These are phyloP conservation scores for Luffa acutangula DNA, from an alignment of 306 rosid species.

Conservation along the genomic window DNA sequence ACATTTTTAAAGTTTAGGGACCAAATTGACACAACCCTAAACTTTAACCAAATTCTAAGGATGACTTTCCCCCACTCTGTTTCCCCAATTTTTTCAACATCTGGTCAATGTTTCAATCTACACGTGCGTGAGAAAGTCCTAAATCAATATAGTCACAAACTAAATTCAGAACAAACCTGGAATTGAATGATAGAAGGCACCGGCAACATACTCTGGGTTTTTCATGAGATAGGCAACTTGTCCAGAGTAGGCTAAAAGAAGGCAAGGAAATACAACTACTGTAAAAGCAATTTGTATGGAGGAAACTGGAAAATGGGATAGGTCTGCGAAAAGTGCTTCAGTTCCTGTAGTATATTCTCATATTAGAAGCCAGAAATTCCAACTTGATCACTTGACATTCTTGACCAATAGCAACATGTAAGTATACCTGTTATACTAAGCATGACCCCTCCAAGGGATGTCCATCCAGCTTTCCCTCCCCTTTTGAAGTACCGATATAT, in stretches of 20 bases:
- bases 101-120: not conserved
- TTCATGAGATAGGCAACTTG: conserved; percentile 89
- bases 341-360: conserved; percentile 57
- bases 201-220: conserved; percentile 31
- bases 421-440: conserved; percentile 85
- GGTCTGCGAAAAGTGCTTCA: conserved; percentile 95
- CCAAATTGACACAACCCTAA: no score
- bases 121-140: not conserved
- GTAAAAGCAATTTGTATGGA: conserved; percentile 94
- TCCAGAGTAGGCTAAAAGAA: conserved; percentile 87
- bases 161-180: conserved; percentile 48
- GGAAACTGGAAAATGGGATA: conserved; percentile 90
- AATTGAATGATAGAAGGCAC: conserved; percentile 75
- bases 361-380: not conserved
- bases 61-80: not conserved
- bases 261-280: conserved; percentile 86
- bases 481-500: conserved; percentile 68
- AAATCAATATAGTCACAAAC: not conserved
- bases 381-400: not conserved
- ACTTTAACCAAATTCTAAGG: not conserved
- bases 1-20: no score
- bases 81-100: not conserved
- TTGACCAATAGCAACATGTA: not conserved
- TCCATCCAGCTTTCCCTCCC: conserved; percentile 65
- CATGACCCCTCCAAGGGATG: conserved; percentile 94